Evolutionary conservation across 306 rosid genomes (phyloP).

Genomic region (Hippophae rhamnoides): DNA sequence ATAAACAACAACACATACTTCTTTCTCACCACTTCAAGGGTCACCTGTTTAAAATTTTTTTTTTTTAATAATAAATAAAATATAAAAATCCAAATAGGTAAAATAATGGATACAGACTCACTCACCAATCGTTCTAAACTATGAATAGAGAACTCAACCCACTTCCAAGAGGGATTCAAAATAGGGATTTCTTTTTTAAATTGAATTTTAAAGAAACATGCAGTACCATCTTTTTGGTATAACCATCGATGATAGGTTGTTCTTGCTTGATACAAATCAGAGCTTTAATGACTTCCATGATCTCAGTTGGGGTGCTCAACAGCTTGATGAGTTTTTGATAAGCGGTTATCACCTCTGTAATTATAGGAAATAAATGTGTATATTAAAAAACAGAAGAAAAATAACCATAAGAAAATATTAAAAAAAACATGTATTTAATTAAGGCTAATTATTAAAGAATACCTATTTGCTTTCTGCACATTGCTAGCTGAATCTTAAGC

Average conservation of each 20-base stretch:
- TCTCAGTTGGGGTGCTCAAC: slow-evolving; percentile 27
- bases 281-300: slow-evolving; percentile 24
- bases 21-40: slow-evolving; percentile 52
- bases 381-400: too few relatives aligned
- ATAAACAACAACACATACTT: slow-evolving; percentile 53
- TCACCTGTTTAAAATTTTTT: slow-evolving; percentile 31
- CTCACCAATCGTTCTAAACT: too few relatives aligned
- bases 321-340: slow-evolving; percentile 18
- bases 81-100: neutral
- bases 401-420: too few relatives aligned
- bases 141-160: too few relatives aligned
- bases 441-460: too few relatives aligned
- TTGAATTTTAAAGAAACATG: neutral
- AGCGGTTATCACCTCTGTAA: slow-evolving; percentile 22
- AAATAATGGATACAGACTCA: too few relatives aligned
- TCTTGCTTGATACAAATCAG: slow-evolving; percentile 18
- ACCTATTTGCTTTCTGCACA: too few relatives aligned
- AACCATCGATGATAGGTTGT: slow-evolving; percentile 41
- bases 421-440: too few relatives aligned
- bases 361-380: neutral
- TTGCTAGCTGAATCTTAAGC: too few relatives aligned
- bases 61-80: neutral
- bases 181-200: too few relatives aligned
- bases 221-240: slow-evolving; percentile 33
- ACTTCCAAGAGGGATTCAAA: too few relatives aligned